A percentile compares a stretch with the other conserved stretches of the same genome.
These are phyloP conservation scores for Echria macrotheca DNA, from an alignment of 495 filamentous ascomycete species.

Conservation along the genomic window DNA sequence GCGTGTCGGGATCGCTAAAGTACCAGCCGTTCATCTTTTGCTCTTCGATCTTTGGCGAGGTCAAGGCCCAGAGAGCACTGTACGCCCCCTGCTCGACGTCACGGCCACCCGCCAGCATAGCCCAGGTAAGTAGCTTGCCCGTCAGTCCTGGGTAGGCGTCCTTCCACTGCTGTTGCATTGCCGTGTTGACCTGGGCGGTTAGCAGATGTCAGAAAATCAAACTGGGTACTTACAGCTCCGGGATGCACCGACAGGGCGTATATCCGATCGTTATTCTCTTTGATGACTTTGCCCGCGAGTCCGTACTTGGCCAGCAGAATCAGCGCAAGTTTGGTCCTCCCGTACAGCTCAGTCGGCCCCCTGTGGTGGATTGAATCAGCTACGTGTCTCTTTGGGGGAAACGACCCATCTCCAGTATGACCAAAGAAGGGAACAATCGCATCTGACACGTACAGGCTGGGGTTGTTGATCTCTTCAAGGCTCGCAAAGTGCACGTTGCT, in stretches of 20 bases:
- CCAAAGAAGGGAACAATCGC: too few relatives aligned
- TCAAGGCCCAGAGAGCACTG: conserved; percentile 38
- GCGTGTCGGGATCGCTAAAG: conserved; percentile 31
- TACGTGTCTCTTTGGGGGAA: too few relatives aligned
- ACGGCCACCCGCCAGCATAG: conserved; percentile 30
- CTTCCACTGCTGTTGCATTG: conserved; percentile 46
- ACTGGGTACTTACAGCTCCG: conserved; percentile 28
- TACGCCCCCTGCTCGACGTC: conserved; percentile 39
- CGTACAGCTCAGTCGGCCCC: conserved; percentile 50
- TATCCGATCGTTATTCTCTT: conserved; percentile 36
- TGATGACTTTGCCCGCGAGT: conserved; percentile 34
- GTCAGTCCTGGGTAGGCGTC: conserved; percentile 40
- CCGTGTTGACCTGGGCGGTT: conserved; percentile 33
- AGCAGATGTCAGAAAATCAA: not conserved
- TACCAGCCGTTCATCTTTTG: conserved; percentile 39
- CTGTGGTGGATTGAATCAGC: too few relatives aligned
- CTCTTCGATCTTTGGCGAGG: conserved; percentile 37
- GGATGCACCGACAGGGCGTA: conserved; percentile 40
- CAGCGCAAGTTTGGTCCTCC: conserved; percentile 50
- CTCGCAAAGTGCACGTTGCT: conserved; percentile 40
- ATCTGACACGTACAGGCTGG: too few relatives aligned
- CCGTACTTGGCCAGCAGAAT: conserved; percentile 48
- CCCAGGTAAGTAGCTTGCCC: conserved; percentile 32
- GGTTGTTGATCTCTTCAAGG: conserved; percentile 50
- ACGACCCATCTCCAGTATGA: too few relatives aligned